These are phyloP conservation scores for Rhododendron simsii DNA, from an alignment of 148 eudicot species.

Conservation along the genomic window DNA sequence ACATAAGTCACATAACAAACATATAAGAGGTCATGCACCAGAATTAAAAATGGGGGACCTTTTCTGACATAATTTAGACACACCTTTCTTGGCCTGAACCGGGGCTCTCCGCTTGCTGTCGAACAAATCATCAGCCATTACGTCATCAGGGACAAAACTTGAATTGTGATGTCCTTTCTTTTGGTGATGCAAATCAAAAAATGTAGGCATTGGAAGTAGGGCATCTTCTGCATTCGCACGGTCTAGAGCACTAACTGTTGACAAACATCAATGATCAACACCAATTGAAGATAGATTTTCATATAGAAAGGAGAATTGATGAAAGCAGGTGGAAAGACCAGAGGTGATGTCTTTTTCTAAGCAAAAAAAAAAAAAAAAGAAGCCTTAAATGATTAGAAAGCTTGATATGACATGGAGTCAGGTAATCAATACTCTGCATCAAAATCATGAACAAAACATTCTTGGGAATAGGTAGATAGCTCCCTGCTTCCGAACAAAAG, in stretches of 20 bases:
- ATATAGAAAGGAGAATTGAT: neutral
- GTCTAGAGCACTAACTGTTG: conserved; percentile 81
- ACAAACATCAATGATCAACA: conserved; percentile 15
- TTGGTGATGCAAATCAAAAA: conserved; percentile 39
- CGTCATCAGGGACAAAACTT: conserved; percentile 10
- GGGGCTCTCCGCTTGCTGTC: conserved; percentile 16
- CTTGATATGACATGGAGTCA: neutral
- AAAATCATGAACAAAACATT: neutral
- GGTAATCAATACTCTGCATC: neutral
- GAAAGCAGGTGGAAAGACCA: neutral
- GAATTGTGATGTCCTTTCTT: conserved; percentile 25
- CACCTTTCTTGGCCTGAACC: conserved; percentile 46
- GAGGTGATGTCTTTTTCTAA: neutral
- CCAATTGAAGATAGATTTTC: conserved; percentile 2
- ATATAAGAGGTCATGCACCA: neutral
- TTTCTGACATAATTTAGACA: conserved; percentile 5
- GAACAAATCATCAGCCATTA: conserved; percentile 15
- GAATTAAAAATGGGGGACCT: neutral
- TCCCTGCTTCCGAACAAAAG: neutral
- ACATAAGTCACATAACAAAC: neutral
- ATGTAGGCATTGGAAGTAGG: conserved; percentile 60
- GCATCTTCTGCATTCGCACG: conserved; percentile 91
- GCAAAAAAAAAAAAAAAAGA: neutral
- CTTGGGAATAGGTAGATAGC: neutral
- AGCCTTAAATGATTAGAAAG: neutral